Base-by-base conservation (phyloP, 2,329 filamentous ascomycete genomes). In the Exophiala aquamarina region DNA sequence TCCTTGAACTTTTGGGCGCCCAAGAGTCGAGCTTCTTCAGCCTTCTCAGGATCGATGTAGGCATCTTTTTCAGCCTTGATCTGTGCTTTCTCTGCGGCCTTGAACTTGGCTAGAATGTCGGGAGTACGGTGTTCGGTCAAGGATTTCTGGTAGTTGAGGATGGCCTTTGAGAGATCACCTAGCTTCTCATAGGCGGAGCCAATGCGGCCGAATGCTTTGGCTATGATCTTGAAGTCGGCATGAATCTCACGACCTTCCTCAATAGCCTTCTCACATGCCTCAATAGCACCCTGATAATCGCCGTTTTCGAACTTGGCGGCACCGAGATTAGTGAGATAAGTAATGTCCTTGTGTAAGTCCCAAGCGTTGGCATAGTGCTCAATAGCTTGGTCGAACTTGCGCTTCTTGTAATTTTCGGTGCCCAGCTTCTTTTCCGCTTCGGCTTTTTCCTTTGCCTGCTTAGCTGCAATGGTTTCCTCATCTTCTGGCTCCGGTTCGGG, bases 1-100 rank as follows among this genome's bases (percentile, higher is more conserved):
- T 90, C 89, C 78, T 97, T 97, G 81, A 98, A 98, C 72, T 94
- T 95, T 70, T 88, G 82, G 72, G 96, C 96, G 35, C 93, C 93
- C 50, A 94, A 83, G 68, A 95, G 89, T 59, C 93, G 90, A 11
- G 93, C 91, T 75, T 95, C 88, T 64, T 98, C 93, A 17, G 93
- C 93, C 76, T 96, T 92, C 60, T 75, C 86, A 0, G 93, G 89
- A 71, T 93, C 87, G 60, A 98, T 75, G 70, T 97, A 97, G 2
- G 91, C 83, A 55, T 83, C 71, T 69, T 81, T 88, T 52, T 88
- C 86, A 17, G 78, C 74, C 55, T 87, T 88, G 55, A 81, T 81
- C 77, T 95, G 91, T 59, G 81, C 79, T 68, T 94, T 94, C 75
- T 98, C 92, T 14, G 88, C 89, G 17, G 84, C 81, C 44, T 93